Percentiles rank a stretch among this genome's conserved stretches.
phyloP scores from a whole-genome alignment of 257 asterid genomes.

The Cordia subcordata region DNA sequence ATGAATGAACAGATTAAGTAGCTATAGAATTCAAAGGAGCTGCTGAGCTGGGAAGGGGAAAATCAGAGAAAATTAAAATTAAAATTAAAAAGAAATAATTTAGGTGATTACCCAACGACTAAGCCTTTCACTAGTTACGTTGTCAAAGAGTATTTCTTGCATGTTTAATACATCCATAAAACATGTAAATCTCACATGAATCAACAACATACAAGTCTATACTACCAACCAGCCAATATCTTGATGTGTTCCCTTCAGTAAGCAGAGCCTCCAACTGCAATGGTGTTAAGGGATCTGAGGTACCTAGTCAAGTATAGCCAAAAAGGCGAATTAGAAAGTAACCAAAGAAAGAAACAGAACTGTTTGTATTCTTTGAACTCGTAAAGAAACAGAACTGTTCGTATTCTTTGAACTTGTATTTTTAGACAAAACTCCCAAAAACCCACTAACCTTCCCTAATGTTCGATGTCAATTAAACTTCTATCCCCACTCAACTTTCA shows the following conservation, averaged over 20 bases:
- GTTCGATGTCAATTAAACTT: too few relatives aligned
- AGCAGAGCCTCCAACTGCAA: conserved; percentile 83
- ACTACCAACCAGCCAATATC: conserved; percentile 91
- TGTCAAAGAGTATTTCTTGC: neutral
- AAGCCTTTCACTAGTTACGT: too few relatives aligned
- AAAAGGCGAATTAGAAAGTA: conserved; percentile 5
- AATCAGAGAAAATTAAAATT: too few relatives aligned
- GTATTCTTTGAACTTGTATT: neutral
- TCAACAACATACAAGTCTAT: conserved; percentile 19
- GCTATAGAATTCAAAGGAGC: too few relatives aligned
- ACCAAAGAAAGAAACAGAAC: conserved; percentile 2
- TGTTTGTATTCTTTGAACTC: neutral
- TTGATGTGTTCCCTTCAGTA: conserved; percentile 79
- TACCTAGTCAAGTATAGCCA: conserved; percentile 41
- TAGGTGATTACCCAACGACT: too few relatives aligned
- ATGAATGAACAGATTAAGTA: too few relatives aligned
- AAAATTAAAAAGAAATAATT: too few relatives aligned
- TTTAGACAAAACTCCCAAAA: too few relatives aligned
- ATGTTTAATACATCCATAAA: neutral
- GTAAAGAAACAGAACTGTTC: neutral
- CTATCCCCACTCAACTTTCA: too few relatives aligned
- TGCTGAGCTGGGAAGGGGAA: too few relatives aligned
- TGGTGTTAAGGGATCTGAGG: conserved; percentile 75
- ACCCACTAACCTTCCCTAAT: too few relatives aligned
- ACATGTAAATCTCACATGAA: neutral